Evolutionary conservation across 2,329 filamentous ascomycete genomes (phyloP).

Genomic region (Colletotrichum liaoningense): DNA sequence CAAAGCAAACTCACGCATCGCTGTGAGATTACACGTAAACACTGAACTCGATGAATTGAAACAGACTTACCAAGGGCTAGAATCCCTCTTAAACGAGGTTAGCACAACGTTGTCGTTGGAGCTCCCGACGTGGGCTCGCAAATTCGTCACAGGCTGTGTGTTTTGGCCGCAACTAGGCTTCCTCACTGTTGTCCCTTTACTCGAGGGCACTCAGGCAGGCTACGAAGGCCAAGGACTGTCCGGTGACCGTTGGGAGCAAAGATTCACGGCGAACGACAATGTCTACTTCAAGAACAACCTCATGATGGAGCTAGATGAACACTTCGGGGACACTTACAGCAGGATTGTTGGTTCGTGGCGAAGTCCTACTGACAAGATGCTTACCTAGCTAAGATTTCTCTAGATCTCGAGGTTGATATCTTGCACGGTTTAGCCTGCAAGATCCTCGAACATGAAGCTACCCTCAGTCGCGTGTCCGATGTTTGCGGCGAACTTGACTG

Average conservation of each 20-base stretch:
- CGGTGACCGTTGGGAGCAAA: constrained; percentile 77
- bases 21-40: constrained; percentile 79
- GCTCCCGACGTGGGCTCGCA: constrained; percentile 69
- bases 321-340: constrained; percentile 87
- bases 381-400: background rate
- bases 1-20: constrained; percentile 75
- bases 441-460: constrained; percentile 75
- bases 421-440: constrained; percentile 79
- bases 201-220: constrained; percentile 64
- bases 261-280: constrained; percentile 77
- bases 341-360: constrained; percentile 77
- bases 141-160: constrained; percentile 77
- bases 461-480: constrained; percentile 78
- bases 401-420: constrained; percentile 90
- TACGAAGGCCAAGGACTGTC: constrained; percentile 71
- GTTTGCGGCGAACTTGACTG: constrained; percentile 89
- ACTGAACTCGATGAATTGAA: constrained; percentile 82
- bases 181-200: constrained; percentile 73
- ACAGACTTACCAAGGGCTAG: constrained; percentile 80
- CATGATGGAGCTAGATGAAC: constrained; percentile 83
- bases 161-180: constrained; percentile 95
- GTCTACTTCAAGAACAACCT: constrained; percentile 88
- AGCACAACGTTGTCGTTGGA: constrained; percentile 71
- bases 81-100: constrained; percentile 76
- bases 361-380: background rate